Evolutionary conservation across 192 early-diverging fungal genomes (phyloP), one percentile per base, ranked within the genome.

Genomic region (Bifiguratus adelaidae): DNA sequence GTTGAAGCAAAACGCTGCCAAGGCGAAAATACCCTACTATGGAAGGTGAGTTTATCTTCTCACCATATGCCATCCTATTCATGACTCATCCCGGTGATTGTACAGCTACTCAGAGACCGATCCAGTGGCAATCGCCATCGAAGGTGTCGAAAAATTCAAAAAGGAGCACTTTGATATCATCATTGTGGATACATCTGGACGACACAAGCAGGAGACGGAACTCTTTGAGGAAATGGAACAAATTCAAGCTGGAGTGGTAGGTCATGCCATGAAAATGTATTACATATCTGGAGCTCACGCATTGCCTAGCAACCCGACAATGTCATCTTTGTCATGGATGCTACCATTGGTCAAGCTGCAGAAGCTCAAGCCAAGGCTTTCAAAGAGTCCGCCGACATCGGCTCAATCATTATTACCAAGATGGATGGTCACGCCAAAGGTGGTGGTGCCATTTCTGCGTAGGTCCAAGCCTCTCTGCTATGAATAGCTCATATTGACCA

Each of bases 351-450:
- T 46, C 94, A 97, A 65, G 92, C 94, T 4, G 94, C 92, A 3
- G 92, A 97, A 48, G 59, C 70, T 37, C 94, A 97, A 66, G 92
- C 94, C 15, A 67, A 76, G 48, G 92, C 90, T 28, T 97, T 97
- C 49, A 86, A 88, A 50, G 85, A 93, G 60, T 83, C 88, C 9
- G 88, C 92, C 13, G 73, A 89, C 35, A 84, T 97, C 40, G 94
- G 94, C 44, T 94, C 92, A 3, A 92, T 97, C 37, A 85, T 97
- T 54, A 91, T 97, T 25, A 97, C 94, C 36, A 97, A 97, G 69
- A 91, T 97, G 88, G 94, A 97, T 61, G 94, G 94, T 15, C 94
- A 97, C 48, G 94, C 94, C 16, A 97, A 95, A 65, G 94, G 94
- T 60, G 94, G 94, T 61, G 94, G 94, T 71, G 94, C 94, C 20